Conservation (phyloP, 169 alveolate genomes). For the Plasmodium adleri region DNA sequence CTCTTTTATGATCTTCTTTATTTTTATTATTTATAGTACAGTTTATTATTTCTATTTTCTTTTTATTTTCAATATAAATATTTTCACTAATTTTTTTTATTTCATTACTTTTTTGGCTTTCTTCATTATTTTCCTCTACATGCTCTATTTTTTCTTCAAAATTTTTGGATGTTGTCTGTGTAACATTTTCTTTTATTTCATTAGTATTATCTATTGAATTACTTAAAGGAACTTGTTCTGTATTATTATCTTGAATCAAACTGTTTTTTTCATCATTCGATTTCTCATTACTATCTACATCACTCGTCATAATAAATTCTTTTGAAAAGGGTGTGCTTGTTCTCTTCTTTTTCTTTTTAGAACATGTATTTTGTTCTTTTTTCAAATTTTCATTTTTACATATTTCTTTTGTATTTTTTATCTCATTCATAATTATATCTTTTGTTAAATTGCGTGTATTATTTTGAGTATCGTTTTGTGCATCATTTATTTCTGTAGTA, state of each 20-base stretch:
- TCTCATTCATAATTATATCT: constrained; percentile 58
- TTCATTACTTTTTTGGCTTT: constrained; percentile 5
- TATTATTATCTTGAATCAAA: neutral
- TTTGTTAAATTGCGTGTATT: constrained; percentile 61
- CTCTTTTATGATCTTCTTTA: neutral
- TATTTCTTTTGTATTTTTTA: constrained; percentile 28
- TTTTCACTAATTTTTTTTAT: constrained; percentile 7
- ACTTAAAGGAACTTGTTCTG: too few relatives aligned
- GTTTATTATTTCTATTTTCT: constrained; percentile 22
- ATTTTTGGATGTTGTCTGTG: neutral
- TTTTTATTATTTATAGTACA: constrained; percentile 9
- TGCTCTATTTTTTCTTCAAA: constrained; percentile 20
- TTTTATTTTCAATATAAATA: constrained; percentile 7
- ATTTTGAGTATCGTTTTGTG: constrained; percentile 26
- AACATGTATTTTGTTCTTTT: neutral
- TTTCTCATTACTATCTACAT: neutral
- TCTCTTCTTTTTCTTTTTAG: constrained; percentile 5
- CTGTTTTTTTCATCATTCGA: neutral
- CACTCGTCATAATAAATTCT: neutral
- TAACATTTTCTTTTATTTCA: neutral
- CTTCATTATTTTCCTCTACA: constrained; percentile 14
- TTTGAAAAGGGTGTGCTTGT: constrained; percentile 10
- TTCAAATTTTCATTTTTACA: neutral
- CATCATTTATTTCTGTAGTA: neutral
- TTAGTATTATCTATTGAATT: neutral